These are phyloP conservation scores for Crepidotus sp. DNA, from an alignment of 1,284 basidiomycete genomes.

Conservation along the genomic window DNA sequence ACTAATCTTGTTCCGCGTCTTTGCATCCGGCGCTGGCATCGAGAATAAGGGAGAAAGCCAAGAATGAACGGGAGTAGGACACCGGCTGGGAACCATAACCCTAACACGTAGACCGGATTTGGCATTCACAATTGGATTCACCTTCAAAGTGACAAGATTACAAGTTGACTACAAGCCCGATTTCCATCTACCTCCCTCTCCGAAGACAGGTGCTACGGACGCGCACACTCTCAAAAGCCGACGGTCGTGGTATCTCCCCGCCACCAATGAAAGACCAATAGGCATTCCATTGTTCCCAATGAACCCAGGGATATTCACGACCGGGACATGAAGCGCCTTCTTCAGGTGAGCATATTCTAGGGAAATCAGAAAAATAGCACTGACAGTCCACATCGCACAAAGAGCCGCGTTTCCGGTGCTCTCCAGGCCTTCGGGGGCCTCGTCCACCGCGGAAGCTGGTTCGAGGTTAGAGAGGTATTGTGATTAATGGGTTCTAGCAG, in stretches of 20 bases:
- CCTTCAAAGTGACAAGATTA: too few relatives aligned
- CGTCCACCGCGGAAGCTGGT: slow-evolving; percentile 4
- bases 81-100: not conserved
- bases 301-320: slow-evolving; percentile 20
- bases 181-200: slow-evolving; percentile 16
- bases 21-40: slow-evolving; percentile 44
- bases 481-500: not conserved
- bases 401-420: slow-evolving; percentile 16
- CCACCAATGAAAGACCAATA: slow-evolving; percentile 18
- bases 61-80: too few relatives aligned
- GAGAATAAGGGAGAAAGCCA: slow-evolving; percentile 3
- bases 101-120: not conserved
- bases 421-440: slow-evolving; percentile 15
- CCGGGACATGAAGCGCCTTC: slow-evolving; percentile 19
- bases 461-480: not conserved
- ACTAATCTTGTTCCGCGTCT: slow-evolving; percentile 44
- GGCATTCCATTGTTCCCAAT: slow-evolving; percentile 18
- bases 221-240: slow-evolving; percentile 14
- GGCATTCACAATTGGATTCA: too few relatives aligned
- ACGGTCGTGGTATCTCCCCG: slow-evolving; percentile 16
- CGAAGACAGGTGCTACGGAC: slow-evolving; percentile 15
- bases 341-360: not conserved
- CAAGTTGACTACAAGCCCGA: slow-evolving; percentile 2
- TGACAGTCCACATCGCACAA: slow-evolving; percentile 19
- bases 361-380: not conserved